These are phyloP conservation scores for Geotrichum candidum DNA, from an alignment of 1,139 yeast species.

Conservation along the genomic window DNA sequence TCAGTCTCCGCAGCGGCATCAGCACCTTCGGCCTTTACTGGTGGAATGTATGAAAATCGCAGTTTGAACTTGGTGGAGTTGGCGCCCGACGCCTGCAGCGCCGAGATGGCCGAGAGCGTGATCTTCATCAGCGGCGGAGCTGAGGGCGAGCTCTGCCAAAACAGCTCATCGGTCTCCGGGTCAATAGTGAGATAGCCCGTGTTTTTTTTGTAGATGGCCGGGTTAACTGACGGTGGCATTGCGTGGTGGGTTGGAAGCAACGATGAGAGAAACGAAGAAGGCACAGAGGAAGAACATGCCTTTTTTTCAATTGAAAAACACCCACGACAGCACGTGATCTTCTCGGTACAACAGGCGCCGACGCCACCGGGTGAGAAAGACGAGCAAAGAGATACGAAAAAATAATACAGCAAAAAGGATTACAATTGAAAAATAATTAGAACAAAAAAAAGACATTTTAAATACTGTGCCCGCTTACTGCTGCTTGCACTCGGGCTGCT, in stretches of 20 bases:
- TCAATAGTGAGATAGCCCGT: conserved; percentile 25
- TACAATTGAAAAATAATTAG: not conserved
- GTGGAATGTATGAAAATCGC: conserved; percentile 38
- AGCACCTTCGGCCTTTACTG: conserved; percentile 23
- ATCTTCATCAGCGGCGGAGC: conserved; percentile 19
- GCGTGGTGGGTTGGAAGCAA: not conserved
- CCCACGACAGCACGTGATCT: not conserved
- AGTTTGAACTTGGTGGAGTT: conserved; percentile 64
- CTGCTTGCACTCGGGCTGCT: conserved; percentile 15
- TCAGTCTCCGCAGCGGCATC: conserved; percentile 38
- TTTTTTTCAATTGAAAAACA: not conserved
- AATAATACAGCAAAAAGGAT: not conserved
- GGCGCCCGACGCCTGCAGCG: conserved; percentile 71
- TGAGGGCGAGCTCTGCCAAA: conserved; percentile 23
- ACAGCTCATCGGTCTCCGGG: conserved; percentile 21
- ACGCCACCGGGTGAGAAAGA: not conserved
- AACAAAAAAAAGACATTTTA: not conserved
- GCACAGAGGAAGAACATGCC: not conserved
- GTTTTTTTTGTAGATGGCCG: conserved; percentile 29
- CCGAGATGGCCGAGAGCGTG: conserved; percentile 36
- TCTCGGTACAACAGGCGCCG: not conserved
- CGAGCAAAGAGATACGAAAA: not conserved
- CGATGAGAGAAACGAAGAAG: not conserved
- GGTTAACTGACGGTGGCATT: conserved; percentile 18
- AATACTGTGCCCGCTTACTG: conserved; percentile 6